A percentile compares a stretch with the other conserved stretches of the same genome.
Evolutionary conservation across 2,329 filamentous ascomycete species (phyloP).

Genomic region (Lecanicillium sp.): DNA sequence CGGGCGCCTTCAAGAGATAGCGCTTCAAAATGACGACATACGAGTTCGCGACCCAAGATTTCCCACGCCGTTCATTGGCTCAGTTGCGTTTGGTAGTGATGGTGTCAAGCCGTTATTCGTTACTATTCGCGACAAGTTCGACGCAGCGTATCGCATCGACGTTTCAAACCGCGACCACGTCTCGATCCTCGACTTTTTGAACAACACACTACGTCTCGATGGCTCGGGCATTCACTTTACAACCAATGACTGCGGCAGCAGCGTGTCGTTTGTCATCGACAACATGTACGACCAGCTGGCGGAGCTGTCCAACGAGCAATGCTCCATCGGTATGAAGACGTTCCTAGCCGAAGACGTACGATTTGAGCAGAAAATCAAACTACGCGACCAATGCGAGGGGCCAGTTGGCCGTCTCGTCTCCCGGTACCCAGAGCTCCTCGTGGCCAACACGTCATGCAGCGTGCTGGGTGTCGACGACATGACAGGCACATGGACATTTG

Average conservation of each 20-base stretch:
- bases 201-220: slow-evolving; percentile 25
- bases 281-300: slow-evolving; percentile 26
- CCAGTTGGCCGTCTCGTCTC: slow-evolving; percentile 18
- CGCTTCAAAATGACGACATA: slow-evolving; percentile 23
- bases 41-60: slow-evolving; percentile 22
- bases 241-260: slow-evolving; percentile 22
- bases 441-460: slow-evolving; percentile 24
- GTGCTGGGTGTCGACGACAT: slow-evolving; percentile 18
- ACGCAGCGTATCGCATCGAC: slow-evolving; percentile 23
- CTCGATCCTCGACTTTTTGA: slow-evolving; percentile 21
- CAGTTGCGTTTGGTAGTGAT: slow-evolving; percentile 24
- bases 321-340: slow-evolving; percentile 11
- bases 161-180: slow-evolving; percentile 24
- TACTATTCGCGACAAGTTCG: slow-evolving; percentile 20
- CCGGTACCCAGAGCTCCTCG: slow-evolving; percentile 20
- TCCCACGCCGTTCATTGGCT: slow-evolving; percentile 28
- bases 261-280: slow-evolving; percentile 23
- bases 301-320: slow-evolving; percentile 21
- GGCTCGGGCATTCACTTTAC: slow-evolving; percentile 25
- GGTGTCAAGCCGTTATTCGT: slow-evolving; percentile 25
- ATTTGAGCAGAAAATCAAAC: slow-evolving; percentile 23
- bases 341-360: slow-evolving; percentile 4
- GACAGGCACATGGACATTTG: slow-evolving; percentile 25
- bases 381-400: slow-evolving; percentile 27
- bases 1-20: slow-evolving; percentile 16